Evolutionary conservation across 345 rosid species (phyloP).

Genomic region (Combretum micranthum): DNA sequence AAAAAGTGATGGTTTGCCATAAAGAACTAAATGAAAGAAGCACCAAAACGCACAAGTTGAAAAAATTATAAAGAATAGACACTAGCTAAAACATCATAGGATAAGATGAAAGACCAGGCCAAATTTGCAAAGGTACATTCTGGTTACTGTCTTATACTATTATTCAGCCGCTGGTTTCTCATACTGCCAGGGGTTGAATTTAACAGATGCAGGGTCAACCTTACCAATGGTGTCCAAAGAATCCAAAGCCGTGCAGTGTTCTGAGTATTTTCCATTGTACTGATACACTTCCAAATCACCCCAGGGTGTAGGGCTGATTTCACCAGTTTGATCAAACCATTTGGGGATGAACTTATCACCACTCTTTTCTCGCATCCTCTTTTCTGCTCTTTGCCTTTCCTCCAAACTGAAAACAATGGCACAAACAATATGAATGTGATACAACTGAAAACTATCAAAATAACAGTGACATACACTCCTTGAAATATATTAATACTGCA

Average conservation of each 20-base stretch:
- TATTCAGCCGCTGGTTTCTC: conserved; percentile 45
- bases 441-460: too few species aligned
- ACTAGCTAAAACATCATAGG: too few species aligned
- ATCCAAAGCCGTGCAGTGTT: conserved; percentile 38
- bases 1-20: too few species aligned
- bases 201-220: conserved; percentile 31
- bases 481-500: too few species aligned
- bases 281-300: conserved; percentile 62
- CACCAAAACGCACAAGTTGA: too few species aligned
- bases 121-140: too few species aligned
- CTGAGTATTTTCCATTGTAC: conserved; percentile 55
- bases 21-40: too few species aligned
- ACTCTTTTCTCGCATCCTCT: conserved; percentile 49
- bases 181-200: conserved; percentile 77
- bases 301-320: conserved; percentile 62
- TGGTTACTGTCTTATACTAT: conserved; percentile 14
- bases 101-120: too few species aligned
- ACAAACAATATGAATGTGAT: neutral
- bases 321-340: conserved; percentile 67
- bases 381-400: conserved; percentile 72
- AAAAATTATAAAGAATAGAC: too few species aligned
- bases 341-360: conserved; percentile 49
- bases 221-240: conserved; percentile 25
- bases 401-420: conserved; percentile 44
- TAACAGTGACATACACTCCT: too few species aligned